Evolutionary conservation across 2,329 filamentous ascomycete genomes (phyloP).

Genomic region (Macrophomina pseudophaseolina): DNA sequence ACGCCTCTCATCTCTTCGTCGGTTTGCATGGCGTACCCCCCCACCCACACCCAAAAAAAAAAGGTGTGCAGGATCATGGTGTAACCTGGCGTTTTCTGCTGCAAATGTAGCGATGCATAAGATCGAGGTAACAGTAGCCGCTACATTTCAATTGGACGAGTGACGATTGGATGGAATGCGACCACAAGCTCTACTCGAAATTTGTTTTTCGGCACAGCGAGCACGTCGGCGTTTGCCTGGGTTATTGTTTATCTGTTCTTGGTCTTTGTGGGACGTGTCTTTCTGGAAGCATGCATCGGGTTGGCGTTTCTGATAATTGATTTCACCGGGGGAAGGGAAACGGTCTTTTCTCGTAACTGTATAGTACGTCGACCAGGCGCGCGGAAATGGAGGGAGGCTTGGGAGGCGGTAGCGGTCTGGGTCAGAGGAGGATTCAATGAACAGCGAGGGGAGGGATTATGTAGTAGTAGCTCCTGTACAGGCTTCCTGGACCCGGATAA

Average conservation of each 20-base stretch:
- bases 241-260: neutral
- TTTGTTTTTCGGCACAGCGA: constrained; percentile 18
- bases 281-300: constrained; percentile 15
- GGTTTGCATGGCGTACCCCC: constrained; percentile 5
- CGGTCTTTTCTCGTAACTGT: constrained; percentile 7
- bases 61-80: constrained; percentile 1
- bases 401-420: neutral
- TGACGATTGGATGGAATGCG: constrained; percentile 19
- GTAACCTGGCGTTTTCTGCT: neutral
- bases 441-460: neutral
- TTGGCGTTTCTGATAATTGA: constrained; percentile 7
- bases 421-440: neutral
- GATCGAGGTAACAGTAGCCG: neutral
- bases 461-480: constrained; percentile 1
- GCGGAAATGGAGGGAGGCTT: neutral
- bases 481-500: neutral
- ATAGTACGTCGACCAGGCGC: neutral
- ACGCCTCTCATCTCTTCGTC: neutral
- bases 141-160: constrained; percentile 11
- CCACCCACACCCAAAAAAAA: no score
- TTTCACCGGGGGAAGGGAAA: neutral
- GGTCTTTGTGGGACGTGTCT: neutral
- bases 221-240: constrained; percentile 19
- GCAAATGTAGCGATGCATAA: neutral
- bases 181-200: neutral